phyloP scores from a whole-genome alignment of 495 filamentous ascomycete genomes.

The Barbatosphaeria neglecta region DNA sequence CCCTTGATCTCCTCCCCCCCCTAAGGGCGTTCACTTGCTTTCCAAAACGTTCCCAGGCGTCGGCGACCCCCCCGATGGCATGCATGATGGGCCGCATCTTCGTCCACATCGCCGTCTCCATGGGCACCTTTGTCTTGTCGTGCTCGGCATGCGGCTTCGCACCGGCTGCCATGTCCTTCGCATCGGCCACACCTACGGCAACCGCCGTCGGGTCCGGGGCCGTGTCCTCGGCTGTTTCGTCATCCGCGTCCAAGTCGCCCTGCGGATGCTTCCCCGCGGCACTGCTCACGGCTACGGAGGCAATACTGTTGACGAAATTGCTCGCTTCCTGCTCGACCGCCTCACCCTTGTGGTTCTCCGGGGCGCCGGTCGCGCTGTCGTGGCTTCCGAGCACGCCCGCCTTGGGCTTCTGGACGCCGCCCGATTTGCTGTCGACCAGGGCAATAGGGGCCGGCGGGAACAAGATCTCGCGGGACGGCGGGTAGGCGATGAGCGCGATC shows the following conservation, averaged over 20 bases:
- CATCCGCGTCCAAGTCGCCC: constrained; percentile 29
- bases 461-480: constrained; percentile 47
- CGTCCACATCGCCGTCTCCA: constrained; percentile 66
- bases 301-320: constrained; percentile 68
- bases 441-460: constrained; percentile 68
- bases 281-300: constrained; percentile 60
- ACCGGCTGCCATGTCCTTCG: constrained; percentile 41
- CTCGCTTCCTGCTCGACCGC: constrained; percentile 77
- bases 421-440: constrained; percentile 49
- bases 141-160: constrained; percentile 37
- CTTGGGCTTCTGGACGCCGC: constrained; percentile 56
- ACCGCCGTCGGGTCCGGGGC: constrained; percentile 53
- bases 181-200: constrained; percentile 41
- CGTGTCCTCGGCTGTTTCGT: constrained; percentile 31
- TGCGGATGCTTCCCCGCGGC: constrained; percentile 62
- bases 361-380: constrained; percentile 69
- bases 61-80: constrained; percentile 56
- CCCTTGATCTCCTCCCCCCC: neutral
- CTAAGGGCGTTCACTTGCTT: constrained; percentile 44
- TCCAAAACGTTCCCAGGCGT: constrained; percentile 68
- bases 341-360: constrained; percentile 76
- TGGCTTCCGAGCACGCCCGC: constrained; percentile 62
- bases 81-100: constrained; percentile 72
- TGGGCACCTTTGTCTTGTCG: constrained; percentile 77
- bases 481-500: constrained; percentile 55